Base-by-base conservation (phyloP, 1,284 basidiomycete genomes). In the Pseudozyma thailandica region DNA sequence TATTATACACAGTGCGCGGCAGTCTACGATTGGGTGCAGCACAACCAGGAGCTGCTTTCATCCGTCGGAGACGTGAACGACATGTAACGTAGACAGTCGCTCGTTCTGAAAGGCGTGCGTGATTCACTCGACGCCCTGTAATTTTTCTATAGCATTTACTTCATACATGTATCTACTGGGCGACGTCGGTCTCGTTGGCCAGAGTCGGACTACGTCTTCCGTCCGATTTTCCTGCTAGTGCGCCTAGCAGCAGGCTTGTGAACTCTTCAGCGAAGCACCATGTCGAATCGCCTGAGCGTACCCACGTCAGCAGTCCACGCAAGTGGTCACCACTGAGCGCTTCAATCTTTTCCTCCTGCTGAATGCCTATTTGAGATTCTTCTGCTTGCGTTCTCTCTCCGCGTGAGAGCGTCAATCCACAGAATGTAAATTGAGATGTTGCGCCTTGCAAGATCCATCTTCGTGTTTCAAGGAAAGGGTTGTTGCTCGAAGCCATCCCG, bases 181-280 rank as follows among this genome's bases (percentile, higher is more conserved):
- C n/a, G n/a, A n/a, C n/a, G n/a, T n/a, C n/a, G n/a, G n/a, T n/a
- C n/a, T n/a, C n/a, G n/a, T n/a, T n/a, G n/a, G n/a, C n/a, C n/a
- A n/a, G n/a, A n/a, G n/a, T n/a, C n/a, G n/a, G n/a, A n/a, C n/a
- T n/a, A n/a, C n/a, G n/a, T n/a, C n/a, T n/a, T n/a, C n/a, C n/a
- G n/a, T n/a, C n/a, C n/a, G n/a, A n/a, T n/a, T n/a, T n/a, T n/a
- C n/a, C n/a, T n/a, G n/a, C n/a, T 25, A 61, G 43, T 13, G 58
- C 58, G 25, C 49, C 43, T 6, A 57, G 43, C 13, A 68, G 46
- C n/a, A 68, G 49, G 21, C 45, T 48, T 21, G 53, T 57, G 13
- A 51, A 70, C 20, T 63, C 60, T 27, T 56, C 38, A 21, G 52
- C 53, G 31, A 55, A 64, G 23, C 66, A 70, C 66, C 66, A 70